These are phyloP conservation scores for Cicer bijugum DNA, from an alignment of 306 rosid genomes.

Conservation along the genomic window DNA sequence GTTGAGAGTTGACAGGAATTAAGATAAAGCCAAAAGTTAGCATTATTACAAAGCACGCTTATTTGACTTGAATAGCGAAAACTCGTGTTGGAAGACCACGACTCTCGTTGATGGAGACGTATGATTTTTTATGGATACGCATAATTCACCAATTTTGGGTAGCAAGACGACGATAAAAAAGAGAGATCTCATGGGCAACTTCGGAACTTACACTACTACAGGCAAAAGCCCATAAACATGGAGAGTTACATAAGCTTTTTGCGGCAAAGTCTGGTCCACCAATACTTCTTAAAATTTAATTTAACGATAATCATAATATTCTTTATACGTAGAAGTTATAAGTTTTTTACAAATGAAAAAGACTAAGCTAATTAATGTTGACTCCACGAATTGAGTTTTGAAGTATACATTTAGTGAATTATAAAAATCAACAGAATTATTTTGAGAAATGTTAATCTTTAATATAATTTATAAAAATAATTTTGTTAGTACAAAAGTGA, in stretches of 20 bases:
- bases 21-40: not conserved
- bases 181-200: not conserved
- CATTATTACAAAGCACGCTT: constrained; percentile 40
- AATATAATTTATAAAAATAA: no score
- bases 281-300: no score
- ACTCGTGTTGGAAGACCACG: constrained; percentile 35
- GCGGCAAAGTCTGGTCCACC: not conserved
- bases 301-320: no score
- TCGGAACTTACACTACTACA: not conserved
- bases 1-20: not conserved
- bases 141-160: not conserved
- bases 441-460: no score
- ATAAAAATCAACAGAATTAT: no score
- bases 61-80: constrained; percentile 42
- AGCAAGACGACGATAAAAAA: constrained; percentile 24
- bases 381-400: no score
- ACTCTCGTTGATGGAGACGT: constrained; percentile 29
- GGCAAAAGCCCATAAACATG: not conserved
- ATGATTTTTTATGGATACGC: not conserved
- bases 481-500: no score
- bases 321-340: no score
- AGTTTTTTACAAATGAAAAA: no score
- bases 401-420: no score
- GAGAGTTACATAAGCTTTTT: not conserved
- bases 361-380: no score